Evolutionary conservation across 1,284 basidiomycete genomes (phyloP), one percentile per base, ranked within the genome.

Genomic region (Porphyrellus sp.): DNA sequence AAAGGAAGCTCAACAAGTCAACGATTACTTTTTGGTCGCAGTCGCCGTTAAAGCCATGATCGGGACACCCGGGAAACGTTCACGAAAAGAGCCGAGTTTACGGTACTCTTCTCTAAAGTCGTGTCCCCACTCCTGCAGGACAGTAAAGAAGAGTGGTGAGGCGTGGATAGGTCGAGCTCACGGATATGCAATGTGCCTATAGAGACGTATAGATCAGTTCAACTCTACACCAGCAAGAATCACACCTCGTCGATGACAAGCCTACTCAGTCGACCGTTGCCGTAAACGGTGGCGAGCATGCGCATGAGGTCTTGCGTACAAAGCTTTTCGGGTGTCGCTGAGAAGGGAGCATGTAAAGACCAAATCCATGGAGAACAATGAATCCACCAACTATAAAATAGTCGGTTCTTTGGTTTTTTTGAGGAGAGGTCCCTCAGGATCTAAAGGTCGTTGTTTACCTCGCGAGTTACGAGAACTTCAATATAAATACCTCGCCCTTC

Each of bases 1-100:
- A 18, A 25, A 28, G 43, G 38, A 2, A 40, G 28, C 15, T 28
- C 20, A 25, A 43, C 24, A 34, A 13, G 8, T 39, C 3, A 1
- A 12, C 16, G 47, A 75, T 45, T 61, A 89, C 87, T 67, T 69
- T 46, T 76, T 65, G 11, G 85, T 91, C 3, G 89, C 88, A 8
- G 86, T 89, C 0, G 89, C 86, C 1, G 89, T 91, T n/a, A 91
- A 70, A 6, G 88, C 88, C 79, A 91, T 93, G 56, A 94, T 86
- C 0, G 91, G 91, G 0, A 93, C 79, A 46, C 76, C 74, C 0
- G 81, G 82, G 63, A 85, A 93, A 20, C 74, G 74, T 28, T 80
- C 72, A 1, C 91, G 77, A 65, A 94, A 91, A 21, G 73, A 71
- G 7, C 88, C 87, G 6, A 95, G 75, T 33, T 76, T 77, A 39